Evolutionary conservation across 2,329 filamentous ascomycete species (phyloP), one percentile per base, ranked within the genome.

Genomic region (Hymenoscyphus scutula): DNA sequence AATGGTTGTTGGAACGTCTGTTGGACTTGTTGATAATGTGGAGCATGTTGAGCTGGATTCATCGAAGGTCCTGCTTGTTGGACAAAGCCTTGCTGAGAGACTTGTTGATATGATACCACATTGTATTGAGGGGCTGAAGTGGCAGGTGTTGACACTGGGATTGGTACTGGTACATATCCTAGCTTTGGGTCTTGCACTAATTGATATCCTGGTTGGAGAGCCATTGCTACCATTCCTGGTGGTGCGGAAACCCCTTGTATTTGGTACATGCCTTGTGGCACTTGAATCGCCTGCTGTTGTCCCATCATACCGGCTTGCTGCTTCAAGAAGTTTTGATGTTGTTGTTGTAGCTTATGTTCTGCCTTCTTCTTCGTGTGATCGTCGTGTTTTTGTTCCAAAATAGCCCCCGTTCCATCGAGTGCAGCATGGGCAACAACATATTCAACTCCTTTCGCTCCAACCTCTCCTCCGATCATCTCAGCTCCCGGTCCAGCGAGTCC

Each of bases 401-500:
- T 70, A 67, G 77, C 71, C 0, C 74, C 77, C 1, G 72, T 72
- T 0, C 72, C 75, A 56, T 78, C 77, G 1, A 78, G 67, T 1
- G 74, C 75, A 3, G 72, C 70, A 60, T 78, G 76, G 5, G 72
- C 73, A 1, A 72, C 73, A 2, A 75, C 74, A 1, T 74, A 71
- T 25, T 78, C 76, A 19, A 70, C 73, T 0, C 76, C 76, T 32
- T 78, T 74, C 11, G 75, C 76, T 0, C 73, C 76, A 1, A 72
- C 76, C 25, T 74, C 68, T 1, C 70, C 74, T 1, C 74, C 74
- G 5, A 78, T 64, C 1, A 74, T 71, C 48, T 77, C 76, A 0
- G 77, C 76, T 0, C 72, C 77, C 56, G 73, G 70, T 0, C 68
- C 69, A 1, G 76, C 75, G 0, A 77, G 68, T 0, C 77, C 77